These are phyloP conservation scores for Trypanosoma congolense DNA, from an alignment of 208 protist genomes.

Conservation along the genomic window DNA sequence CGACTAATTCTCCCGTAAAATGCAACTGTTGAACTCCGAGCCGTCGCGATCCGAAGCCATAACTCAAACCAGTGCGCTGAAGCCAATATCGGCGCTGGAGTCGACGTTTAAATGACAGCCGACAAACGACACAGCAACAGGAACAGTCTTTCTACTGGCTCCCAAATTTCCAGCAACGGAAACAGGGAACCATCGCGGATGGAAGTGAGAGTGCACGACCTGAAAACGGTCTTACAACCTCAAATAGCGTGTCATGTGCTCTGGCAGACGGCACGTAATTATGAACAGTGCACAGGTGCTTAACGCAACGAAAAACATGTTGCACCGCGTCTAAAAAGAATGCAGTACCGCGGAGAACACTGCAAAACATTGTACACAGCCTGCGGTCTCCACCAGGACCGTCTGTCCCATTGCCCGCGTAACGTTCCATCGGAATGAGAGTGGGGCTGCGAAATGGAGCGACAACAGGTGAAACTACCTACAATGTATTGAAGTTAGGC, in stretches of 20 bases:
- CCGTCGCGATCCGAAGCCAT: background rate
- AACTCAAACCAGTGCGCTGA: slow-evolving; percentile 36
- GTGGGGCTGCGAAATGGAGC: slow-evolving; percentile 71
- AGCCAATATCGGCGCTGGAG: slow-evolving; percentile 70
- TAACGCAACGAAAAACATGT: slow-evolving; percentile 3
- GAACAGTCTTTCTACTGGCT: slow-evolving; percentile 48
- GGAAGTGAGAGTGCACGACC: slow-evolving; percentile 64
- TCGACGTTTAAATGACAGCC: slow-evolving; percentile 77
- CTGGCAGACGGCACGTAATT: no score
- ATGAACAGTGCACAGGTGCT: background rate
- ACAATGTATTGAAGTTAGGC: slow-evolving; percentile 27
- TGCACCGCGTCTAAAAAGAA: slow-evolving; percentile 6
- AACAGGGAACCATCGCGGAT: slow-evolving; percentile 22
- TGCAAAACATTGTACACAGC: slow-evolving; percentile 69
- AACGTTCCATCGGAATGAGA: slow-evolving; percentile 60
- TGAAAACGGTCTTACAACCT: slow-evolving; percentile 71
- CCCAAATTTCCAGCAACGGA: slow-evolving; percentile 51
- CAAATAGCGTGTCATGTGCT: no score
- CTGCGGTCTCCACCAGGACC: slow-evolving; percentile 36
- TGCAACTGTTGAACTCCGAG: no score
- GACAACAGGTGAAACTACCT: slow-evolving; percentile 37
- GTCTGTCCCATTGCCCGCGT: slow-evolving; percentile 35
- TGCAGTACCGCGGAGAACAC: slow-evolving; percentile 63
- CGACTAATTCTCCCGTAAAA: no score
- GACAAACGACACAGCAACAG: slow-evolving; percentile 57